Percentiles rank a stretch among this genome's conserved stretches.
phyloP scores from a whole-genome alignment of 2,329 filamentous ascomycete species.

The Clonostachys byssicola region DNA sequence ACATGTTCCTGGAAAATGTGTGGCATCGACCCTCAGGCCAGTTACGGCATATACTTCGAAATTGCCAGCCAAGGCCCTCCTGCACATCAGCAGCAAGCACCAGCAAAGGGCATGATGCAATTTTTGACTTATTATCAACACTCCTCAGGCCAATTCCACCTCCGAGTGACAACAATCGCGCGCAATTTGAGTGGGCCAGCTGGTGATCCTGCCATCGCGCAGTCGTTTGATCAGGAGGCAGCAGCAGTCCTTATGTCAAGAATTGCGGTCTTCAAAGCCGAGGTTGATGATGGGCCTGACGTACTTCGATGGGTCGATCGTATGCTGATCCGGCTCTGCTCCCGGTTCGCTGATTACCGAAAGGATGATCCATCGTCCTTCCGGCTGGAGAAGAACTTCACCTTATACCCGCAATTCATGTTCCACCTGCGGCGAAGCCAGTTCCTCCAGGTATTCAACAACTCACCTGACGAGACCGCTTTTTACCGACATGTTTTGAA shows the following conservation, averaged over 20 bases:
- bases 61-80: constrained; percentile 85
- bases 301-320: constrained; percentile 96
- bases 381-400: constrained; percentile 97
- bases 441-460: constrained; percentile 99
- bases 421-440: constrained; percentile 96
- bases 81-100: constrained; percentile 77
- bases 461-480: constrained; percentile 97
- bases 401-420: constrained; percentile 98
- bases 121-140: constrained; percentile 99
- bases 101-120: constrained; percentile 93
- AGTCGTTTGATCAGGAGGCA: constrained; percentile 97
- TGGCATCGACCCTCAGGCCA: constrained; percentile 88
- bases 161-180: constrained; percentile 91
- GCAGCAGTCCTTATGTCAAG: constrained; percentile 98
- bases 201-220: constrained; percentile 89
- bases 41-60: constrained; percentile 96
- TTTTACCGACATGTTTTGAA: constrained; percentile 97
- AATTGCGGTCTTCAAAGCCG: constrained; percentile 97
- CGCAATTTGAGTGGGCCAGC: constrained; percentile 89
- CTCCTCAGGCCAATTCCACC: constrained; percentile 91
- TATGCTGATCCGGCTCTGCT: constrained; percentile 96
- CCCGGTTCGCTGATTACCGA: constrained; percentile 93
- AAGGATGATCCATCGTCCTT: constrained; percentile 98
- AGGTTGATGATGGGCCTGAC: constrained; percentile 97
- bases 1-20: constrained; percentile 99